Evolutionary conservation across 169 alveolate species (phyloP), one percentile per base, ranked within the genome.

Genomic region (Babesia sp.): DNA sequence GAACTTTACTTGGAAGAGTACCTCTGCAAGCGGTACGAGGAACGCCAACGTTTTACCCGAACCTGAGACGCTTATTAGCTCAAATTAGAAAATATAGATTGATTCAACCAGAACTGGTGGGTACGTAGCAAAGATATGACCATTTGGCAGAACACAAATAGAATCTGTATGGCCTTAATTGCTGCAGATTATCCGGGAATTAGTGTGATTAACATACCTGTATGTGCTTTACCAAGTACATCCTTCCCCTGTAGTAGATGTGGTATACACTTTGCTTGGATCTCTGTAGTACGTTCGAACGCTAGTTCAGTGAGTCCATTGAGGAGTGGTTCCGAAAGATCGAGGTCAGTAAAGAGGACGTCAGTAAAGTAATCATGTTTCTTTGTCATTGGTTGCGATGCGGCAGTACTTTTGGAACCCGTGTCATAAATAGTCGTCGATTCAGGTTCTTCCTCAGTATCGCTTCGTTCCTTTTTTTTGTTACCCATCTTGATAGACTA

Each of bases 41-140:
- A 96, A 98, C 18, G 99, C 99, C 76, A 98, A 90, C 3, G 99
- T 98, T 83, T 98, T 98, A 16, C 99, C 99, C 29, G 98, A 95
- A 16, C 99, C 99, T 85, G n/a, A n/a, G n/a, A n/a, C n/a, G n/a
- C n/a, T n/a, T n/a, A n/a, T n/a, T n/a, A n/a, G n/a, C n/a, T n/a
- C n/a, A n/a, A n/a, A n/a, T n/a, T n/a, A n/a, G n/a, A n/a, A n/a
- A n/a, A n/a, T n/a, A n/a, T n/a, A n/a, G n/a, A n/a, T n/a, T n/a
- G n/a, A n/a, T n/a, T n/a, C n/a, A n/a, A n/a, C n/a, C n/a, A n/a
- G n/a, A n/a, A n/a, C n/a, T n/a, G n/a, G n/a, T n/a, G n/a, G n/a
- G n/a, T n/a, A n/a, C n/a, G n/a, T n/a, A n/a, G n/a, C n/a, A n/a
- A n/a, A n/a, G n/a, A n/a, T n/a, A n/a, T n/a, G n/a, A n/a, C n/a